phyloP scores from a whole-genome alignment of 768 basidiomycete genomes.

The Symmetrospora coprosmae region DNA sequence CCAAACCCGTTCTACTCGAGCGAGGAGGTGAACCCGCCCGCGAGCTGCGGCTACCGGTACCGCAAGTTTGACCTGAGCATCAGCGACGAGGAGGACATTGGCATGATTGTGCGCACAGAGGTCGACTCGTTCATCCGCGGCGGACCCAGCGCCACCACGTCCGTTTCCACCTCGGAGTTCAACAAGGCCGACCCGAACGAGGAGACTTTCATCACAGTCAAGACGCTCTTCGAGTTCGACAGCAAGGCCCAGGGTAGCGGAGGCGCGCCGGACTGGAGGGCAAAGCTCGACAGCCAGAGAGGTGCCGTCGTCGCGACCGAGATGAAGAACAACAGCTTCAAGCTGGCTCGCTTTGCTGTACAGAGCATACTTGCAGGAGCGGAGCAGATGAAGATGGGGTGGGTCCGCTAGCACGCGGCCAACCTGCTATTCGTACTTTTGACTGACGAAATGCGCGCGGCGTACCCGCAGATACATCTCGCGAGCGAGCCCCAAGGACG shows the following conservation, averaged over 20 bases:
- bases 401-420: conserved; percentile 34
- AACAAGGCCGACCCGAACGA: conserved; percentile 42
- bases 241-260: conserved; percentile 75
- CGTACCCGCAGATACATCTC: conserved; percentile 66
- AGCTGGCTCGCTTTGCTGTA: conserved; percentile 92
- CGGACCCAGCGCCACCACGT: neutral
- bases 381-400: conserved; percentile 95
- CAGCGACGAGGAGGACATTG: conserved; percentile 62
- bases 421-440: neutral
- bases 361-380: conserved; percentile 90
- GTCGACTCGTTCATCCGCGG: conserved; percentile 69
- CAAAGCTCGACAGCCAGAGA: conserved; percentile 88
- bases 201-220: conserved; percentile 68
- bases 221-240: conserved; percentile 94
- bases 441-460: neutral
- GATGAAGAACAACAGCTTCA: conserved; percentile 99
- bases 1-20: conserved; percentile 92
- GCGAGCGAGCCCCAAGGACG: conserved; percentile 81
- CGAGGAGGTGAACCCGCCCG: conserved; percentile 86
- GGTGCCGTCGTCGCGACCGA: conserved; percentile 97
- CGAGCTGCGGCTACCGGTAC: conserved; percentile 92
- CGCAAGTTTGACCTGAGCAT: conserved; percentile 84
- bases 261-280: conserved; percentile 95
- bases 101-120: conserved; percentile 86
- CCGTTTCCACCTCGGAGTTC: conserved; percentile 11